phyloP scores from a whole-genome alignment of 1,284 basidiomycete genomes.

The Cryptococcus hybrid region DNA sequence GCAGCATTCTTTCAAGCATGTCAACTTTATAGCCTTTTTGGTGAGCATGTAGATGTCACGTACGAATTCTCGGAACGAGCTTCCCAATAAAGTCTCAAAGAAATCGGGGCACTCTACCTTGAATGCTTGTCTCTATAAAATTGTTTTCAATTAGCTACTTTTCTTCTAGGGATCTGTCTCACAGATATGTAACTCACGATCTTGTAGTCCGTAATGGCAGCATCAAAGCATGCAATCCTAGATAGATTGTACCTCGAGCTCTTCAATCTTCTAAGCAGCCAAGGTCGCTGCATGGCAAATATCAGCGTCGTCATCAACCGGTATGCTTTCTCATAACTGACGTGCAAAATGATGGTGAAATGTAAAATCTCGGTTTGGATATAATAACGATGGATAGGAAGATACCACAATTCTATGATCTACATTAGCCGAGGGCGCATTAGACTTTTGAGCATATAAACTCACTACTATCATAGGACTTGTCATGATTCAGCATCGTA shows the following conservation, averaged over 20 bases:
- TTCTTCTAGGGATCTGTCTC: neutral
- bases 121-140: constrained; percentile 36
- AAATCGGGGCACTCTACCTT: constrained; percentile 42
- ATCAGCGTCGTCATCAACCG: neutral
- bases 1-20: constrained; percentile 35
- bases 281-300: constrained; percentile 32
- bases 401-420: constrained; percentile 30
- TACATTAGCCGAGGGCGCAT: neutral
- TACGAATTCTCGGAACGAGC: constrained; percentile 47
- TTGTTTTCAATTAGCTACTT: neutral
- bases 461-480: constrained; percentile 33
- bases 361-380: constrained; percentile 49
- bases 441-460: constrained; percentile 1
- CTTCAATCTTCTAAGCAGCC: constrained; percentile 40
- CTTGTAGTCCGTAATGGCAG: constrained; percentile 41
- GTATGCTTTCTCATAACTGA: constrained; percentile 15
- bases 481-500: constrained; percentile 31
- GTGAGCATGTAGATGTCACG: constrained; percentile 12
- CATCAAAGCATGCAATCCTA: constrained; percentile 41
- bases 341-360: constrained; percentile 46
- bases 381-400: constrained; percentile 46
- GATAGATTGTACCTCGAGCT: constrained; percentile 38
- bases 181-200: constrained; percentile 20
- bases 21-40: neutral
- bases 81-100: constrained; percentile 38